Percentiles rank a stretch among this genome's conserved stretches.
phyloP scores from a whole-genome alignment of 129 eudicot species.

The Tagetes erecta region DNA sequence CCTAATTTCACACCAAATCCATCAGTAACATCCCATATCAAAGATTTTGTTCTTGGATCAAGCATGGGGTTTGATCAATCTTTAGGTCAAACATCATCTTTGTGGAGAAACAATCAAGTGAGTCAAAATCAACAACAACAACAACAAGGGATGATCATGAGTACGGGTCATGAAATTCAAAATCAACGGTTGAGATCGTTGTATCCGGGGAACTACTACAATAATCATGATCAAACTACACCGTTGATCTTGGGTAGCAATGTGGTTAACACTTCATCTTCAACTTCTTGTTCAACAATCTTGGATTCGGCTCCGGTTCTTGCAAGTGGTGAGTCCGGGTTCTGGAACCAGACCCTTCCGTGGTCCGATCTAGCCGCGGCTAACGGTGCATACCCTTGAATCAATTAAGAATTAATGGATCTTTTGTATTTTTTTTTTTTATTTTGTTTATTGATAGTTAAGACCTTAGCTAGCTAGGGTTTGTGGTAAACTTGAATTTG shows the following conservation, averaged over 20 bases:
- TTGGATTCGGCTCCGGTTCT: conserved; percentile 69
- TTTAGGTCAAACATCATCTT: conserved; percentile 36
- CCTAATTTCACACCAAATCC: conserved; percentile 49
- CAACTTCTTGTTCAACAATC: conserved; percentile 37
- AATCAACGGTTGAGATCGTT: conserved; percentile 63
- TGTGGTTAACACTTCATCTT: conserved; percentile 39
- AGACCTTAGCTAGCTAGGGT: conserved; percentile 37
- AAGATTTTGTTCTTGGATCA: conserved; percentile 45
- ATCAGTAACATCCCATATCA: conserved; percentile 35
- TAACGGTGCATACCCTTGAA: conserved; percentile 68
- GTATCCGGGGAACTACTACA: conserved; percentile 33
- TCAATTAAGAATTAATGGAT: conserved; percentile 24
- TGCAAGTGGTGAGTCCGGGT: conserved; percentile 54
- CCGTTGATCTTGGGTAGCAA: conserved; percentile 58
- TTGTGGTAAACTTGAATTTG: conserved; percentile 23
- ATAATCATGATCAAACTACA: conserved; percentile 32
- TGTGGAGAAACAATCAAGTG: conserved; percentile 41
- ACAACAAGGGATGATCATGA: conserved; percentile 45
- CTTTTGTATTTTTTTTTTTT: background rate
- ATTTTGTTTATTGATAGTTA: conserved; percentile 34
- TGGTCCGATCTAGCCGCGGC: conserved; percentile 71
- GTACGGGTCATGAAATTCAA: conserved; percentile 40
- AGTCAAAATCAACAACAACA: conserved; percentile 8
- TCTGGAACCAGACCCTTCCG: conserved; percentile 56
- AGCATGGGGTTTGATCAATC: conserved; percentile 48